Conservation (phyloP, 495 filamentous ascomycete species). For the Penicillium lividum region DNA sequence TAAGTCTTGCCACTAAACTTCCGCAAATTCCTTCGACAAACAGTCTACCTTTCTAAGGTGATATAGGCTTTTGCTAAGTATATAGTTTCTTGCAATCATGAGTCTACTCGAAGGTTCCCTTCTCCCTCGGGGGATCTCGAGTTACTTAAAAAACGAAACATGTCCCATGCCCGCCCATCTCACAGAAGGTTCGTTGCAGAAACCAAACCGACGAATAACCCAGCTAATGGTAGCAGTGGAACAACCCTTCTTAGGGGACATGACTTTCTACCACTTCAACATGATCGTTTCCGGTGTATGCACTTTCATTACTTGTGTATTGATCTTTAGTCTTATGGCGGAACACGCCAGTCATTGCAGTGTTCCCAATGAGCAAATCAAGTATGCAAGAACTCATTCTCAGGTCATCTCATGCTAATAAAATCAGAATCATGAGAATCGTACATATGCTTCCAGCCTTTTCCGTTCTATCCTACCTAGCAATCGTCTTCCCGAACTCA, state of each 20-base stretch:
- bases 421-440: slow-evolving; percentile 31
- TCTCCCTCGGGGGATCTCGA: neutral
- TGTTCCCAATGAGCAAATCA: slow-evolving; percentile 32
- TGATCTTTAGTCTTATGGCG: slow-evolving; percentile 23
- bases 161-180: slow-evolving; percentile 15
- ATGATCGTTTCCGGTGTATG: slow-evolving; percentile 30
- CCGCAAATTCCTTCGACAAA: too few species aligned
- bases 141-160: neutral
- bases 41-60: neutral
- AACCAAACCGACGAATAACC: neutral
- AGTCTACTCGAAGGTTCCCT: neutral
- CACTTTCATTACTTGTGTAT: slow-evolving; percentile 19
- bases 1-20: neutral
- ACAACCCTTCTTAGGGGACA: slow-evolving; percentile 17
- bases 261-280: slow-evolving; percentile 29
- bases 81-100: slow-evolving; percentile 1
- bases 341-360: slow-evolving; percentile 31
- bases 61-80: neutral
- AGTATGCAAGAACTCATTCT: slow-evolving; percentile 15
- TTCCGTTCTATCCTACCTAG: slow-evolving; percentile 30
- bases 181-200: neutral
- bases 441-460: slow-evolving; percentile 28
- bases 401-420: neutral
- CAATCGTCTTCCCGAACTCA: slow-evolving; percentile 25
- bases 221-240: slow-evolving; percentile 12